A percentile compares a stretch with the other conserved stretches of the same genome.
These are phyloP conservation scores for Calamus simplicifolius DNA, from an alignment of 176 grass and related monocot species.

Conservation along the genomic window DNA sequence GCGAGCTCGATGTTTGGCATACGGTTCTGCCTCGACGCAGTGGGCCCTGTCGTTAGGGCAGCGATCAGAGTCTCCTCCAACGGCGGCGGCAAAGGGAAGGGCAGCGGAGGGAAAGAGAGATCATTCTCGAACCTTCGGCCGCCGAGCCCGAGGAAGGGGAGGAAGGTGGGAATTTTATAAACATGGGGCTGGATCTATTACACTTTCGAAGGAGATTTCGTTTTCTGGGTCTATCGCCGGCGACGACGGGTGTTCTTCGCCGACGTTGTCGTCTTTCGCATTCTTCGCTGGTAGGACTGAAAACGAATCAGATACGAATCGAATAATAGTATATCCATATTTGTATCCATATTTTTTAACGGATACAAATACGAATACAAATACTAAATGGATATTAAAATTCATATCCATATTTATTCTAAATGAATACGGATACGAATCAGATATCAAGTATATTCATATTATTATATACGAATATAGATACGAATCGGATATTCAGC, in stretches of 20 bases:
- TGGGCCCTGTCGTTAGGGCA: conserved; percentile 44
- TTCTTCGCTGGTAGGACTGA: too few species aligned
- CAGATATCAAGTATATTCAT: too few species aligned
- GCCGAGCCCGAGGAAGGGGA: conserved; percentile 1
- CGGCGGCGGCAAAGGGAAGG: not conserved
- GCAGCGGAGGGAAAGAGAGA: too few species aligned
- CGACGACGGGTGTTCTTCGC: not conserved
- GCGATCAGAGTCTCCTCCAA: conserved; percentile 9
- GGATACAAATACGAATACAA: too few species aligned
- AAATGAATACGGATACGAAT: too few species aligned
- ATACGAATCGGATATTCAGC: too few species aligned
- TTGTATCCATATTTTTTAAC: too few species aligned
- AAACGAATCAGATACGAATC: too few species aligned
- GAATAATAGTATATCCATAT: too few species aligned
- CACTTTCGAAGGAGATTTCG: conserved; percentile 25
- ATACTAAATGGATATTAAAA: too few species aligned
- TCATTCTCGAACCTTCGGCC: not conserved
- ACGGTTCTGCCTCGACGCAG: conserved; percentile 26
- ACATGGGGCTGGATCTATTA: conserved; percentile 37
- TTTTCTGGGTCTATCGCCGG: conserved; percentile 2
- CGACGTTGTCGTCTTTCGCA: conserved; percentile 3
- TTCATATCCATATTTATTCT: too few species aligned
- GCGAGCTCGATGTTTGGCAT: conserved; percentile 23
- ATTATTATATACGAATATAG: too few species aligned
- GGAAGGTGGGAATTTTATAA: conserved; percentile 28